phyloP scores from a whole-genome alignment of 495 filamentous ascomycete species.

The Neurospora tetrasperma region DNA sequence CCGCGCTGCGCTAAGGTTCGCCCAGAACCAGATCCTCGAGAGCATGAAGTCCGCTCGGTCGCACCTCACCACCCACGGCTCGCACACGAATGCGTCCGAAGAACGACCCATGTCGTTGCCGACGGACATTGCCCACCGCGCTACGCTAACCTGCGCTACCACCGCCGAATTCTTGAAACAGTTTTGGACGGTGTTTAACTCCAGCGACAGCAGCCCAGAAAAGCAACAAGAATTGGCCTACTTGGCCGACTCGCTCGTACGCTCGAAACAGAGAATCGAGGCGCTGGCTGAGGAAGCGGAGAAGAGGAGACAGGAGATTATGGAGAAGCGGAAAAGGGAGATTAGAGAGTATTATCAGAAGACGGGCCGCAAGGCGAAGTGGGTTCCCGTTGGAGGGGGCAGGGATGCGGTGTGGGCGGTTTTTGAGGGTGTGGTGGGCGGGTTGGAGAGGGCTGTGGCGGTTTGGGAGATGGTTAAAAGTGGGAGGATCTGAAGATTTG shows the following conservation, averaged over 20 bases:
- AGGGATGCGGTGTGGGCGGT: slow-evolving; percentile 63
- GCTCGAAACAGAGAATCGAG: slow-evolving; percentile 68
- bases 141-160: slow-evolving; percentile 81
- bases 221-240: slow-evolving; percentile 59
- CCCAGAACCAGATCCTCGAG: slow-evolving; percentile 47
- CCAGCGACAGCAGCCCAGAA: slow-evolving; percentile 36
- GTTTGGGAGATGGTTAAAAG: slow-evolving; percentile 43
- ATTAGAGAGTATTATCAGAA: slow-evolving; percentile 54
- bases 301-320: slow-evolving; percentile 48
- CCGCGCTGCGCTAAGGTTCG: slow-evolving; percentile 41
- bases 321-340: slow-evolving; percentile 57
- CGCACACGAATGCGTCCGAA: slow-evolving; percentile 22
- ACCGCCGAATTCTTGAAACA: slow-evolving; percentile 91
- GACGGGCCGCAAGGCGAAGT: slow-evolving; percentile 58
- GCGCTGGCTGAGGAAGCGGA: slow-evolving; percentile 76
- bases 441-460: slow-evolving; percentile 51
- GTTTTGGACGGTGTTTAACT: slow-evolving; percentile 85
- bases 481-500: neutral
- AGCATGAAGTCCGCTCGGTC: slow-evolving; percentile 19
- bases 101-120: slow-evolving; percentile 54
- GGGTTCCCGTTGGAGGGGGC: slow-evolving; percentile 63
- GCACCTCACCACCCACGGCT: neutral
- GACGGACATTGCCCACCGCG: slow-evolving; percentile 52
- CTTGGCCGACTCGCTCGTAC: slow-evolving; percentile 64
- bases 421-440: slow-evolving; percentile 57